A percentile compares a stretch with the other conserved stretches of the same genome.
Conservation (phyloP, 2,329 filamentous ascomycete species). For the Neonectria neomacrospora region DNA sequence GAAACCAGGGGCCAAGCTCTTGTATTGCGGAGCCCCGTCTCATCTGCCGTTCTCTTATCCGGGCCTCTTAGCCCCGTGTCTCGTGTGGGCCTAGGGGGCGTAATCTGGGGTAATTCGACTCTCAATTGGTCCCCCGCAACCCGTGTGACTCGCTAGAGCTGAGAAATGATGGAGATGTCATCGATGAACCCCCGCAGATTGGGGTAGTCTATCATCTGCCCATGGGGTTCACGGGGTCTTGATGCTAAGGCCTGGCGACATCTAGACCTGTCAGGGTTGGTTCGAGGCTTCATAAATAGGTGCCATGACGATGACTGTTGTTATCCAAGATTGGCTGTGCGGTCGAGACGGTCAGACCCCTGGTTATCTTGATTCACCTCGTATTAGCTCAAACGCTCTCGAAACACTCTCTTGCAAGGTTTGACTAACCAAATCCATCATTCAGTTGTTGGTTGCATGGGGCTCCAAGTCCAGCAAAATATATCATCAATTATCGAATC, state of each 20-base stretch:
- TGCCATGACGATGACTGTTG: neutral
- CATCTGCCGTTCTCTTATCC: conserved; percentile 15
- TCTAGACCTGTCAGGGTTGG: conserved; percentile 1
- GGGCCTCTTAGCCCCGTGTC: conserved; percentile 1
- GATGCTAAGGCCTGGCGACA: neutral
- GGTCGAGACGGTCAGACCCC: neutral
- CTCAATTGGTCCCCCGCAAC: conserved; percentile 11
- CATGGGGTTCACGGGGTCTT: neutral
- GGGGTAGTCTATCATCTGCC: neutral
- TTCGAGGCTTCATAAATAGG: neutral
- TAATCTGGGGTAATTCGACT: conserved; percentile 12
- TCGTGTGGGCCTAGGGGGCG: conserved; percentile 7
- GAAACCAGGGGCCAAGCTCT: conserved; percentile 1
- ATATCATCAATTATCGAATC: neutral
- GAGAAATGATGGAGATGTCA: neutral
- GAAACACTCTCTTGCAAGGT: neutral
- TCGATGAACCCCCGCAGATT: conserved; percentile 2
- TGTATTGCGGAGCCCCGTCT: conserved; percentile 4
- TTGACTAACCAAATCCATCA: too few species aligned
- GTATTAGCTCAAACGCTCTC: neutral
- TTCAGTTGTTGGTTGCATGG: too few species aligned
- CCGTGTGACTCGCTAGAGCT: neutral
- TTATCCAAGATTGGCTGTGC: neutral
- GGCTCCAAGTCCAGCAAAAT: too few species aligned
- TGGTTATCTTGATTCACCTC: neutral